Percentiles rank a stretch among this genome's conserved stretches.
Evolutionary conservation across 257 asterid genomes (phyloP).

Genomic region (Perilla frutescens): DNA sequence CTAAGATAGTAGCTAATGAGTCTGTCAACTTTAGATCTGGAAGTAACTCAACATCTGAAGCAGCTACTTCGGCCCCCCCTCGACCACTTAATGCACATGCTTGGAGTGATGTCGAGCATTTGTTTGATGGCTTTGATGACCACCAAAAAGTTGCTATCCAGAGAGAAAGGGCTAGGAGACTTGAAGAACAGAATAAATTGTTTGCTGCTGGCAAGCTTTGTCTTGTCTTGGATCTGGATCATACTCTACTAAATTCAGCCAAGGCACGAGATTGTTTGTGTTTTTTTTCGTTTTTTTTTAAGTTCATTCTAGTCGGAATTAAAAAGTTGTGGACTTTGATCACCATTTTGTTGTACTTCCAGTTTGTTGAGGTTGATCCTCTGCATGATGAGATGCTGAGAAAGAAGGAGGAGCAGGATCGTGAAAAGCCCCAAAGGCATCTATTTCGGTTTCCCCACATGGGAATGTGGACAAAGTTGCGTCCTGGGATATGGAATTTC

Average conservation of each 20-base stretch:
- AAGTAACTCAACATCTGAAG: constrained; percentile 51
- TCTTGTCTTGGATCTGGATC: constrained; percentile 98
- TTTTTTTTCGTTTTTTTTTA: neutral
- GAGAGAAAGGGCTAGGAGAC: constrained; percentile 90
- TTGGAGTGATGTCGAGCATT: constrained; percentile 86
- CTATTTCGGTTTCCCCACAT: constrained; percentile 93
- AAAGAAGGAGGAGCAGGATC: constrained; percentile 94
- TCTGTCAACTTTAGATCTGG: constrained; percentile 49
- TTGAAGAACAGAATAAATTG: constrained; percentile 92
- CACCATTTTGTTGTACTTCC: constrained; percentile 41
- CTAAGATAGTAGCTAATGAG: constrained; percentile 48
- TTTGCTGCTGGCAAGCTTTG: constrained; percentile 83
- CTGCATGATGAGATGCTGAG: constrained; percentile 85
- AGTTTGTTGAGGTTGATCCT: constrained; percentile 91
- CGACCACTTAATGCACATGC: constrained; percentile 71
- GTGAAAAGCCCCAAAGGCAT: constrained; percentile 81
- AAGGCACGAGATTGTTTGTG: constrained; percentile 57
- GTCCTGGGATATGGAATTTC: constrained; percentile 99
- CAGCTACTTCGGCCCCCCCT: constrained; percentile 56
- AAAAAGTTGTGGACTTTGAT: neutral
- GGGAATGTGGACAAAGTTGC: constrained; percentile 99
- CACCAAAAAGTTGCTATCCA: constrained; percentile 90
- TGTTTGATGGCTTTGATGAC: constrained; percentile 87
- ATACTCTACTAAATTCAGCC: constrained; percentile 94
- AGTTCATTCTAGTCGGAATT: constrained; percentile 3